Conservation (phyloP, 345 rosid genomes). For the Abelmoschus esculentus region DNA sequence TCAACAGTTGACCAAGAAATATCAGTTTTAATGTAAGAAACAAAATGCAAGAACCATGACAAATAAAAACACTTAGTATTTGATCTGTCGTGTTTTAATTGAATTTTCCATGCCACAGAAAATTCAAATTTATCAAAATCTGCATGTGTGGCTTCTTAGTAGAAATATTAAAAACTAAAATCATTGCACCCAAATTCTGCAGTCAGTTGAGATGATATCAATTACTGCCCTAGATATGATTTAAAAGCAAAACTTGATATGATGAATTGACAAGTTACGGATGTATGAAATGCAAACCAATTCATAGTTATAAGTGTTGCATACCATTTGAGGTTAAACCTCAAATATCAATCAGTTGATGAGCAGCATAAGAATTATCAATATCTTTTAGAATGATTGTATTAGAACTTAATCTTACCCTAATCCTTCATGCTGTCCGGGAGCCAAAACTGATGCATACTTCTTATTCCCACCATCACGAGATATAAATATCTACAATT, state of each 20-base stretch:
- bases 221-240: too few species aligned
- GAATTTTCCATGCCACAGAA: too few species aligned
- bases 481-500: constrained; percentile 81
- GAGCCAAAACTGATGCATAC: constrained; percentile 95
- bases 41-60: background rate
- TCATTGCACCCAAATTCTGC: background rate
- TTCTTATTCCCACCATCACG: constrained; percentile 83
- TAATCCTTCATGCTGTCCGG: constrained; percentile 90
- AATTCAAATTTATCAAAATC: too few species aligned
- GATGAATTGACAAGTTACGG: background rate
- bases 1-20: background rate
- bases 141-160: too few species aligned
- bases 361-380: background rate
- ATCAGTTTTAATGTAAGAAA: background rate
- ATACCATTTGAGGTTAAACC: background rate
- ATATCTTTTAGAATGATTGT: background rate
- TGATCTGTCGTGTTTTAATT: too few species aligned
- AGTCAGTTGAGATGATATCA: too few species aligned
- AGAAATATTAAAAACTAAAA: background rate
- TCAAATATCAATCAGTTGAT: too few species aligned
- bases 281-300: too few species aligned
- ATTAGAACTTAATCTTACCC: constrained; percentile 40
- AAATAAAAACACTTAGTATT: background rate
- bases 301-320: background rate
- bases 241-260: too few species aligned